phyloP scores from a whole-genome alignment of 176 grass and related monocot species.

The Aegilops tauschii region DNA sequence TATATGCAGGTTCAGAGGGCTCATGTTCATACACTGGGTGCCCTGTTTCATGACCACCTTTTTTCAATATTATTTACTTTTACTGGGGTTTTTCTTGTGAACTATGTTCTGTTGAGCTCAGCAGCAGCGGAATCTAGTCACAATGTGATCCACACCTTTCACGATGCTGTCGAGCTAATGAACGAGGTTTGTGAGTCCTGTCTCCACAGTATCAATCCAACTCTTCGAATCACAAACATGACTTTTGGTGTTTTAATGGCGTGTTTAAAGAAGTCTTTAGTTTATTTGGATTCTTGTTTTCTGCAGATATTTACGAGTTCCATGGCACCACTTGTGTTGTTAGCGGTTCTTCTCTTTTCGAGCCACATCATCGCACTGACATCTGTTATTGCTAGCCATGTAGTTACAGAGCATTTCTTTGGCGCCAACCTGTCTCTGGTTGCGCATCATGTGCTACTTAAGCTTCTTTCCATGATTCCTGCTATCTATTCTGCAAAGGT shows the following conservation, averaged over 20 bases:
- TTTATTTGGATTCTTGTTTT: neutral
- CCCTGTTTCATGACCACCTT: conserved; percentile 79
- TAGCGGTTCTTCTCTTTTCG: conserved; percentile 74
- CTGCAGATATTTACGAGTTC: conserved; percentile 69
- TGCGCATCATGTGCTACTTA: conserved; percentile 46
- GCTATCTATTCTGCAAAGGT: conserved; percentile 60
- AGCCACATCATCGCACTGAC: conserved; percentile 67
- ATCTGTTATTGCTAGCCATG: conserved; percentile 50
- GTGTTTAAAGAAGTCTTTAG: neutral
- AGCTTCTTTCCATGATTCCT: conserved; percentile 50
- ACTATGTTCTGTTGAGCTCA: conserved; percentile 71
- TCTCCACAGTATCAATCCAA: neutral
- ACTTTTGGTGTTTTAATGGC: neutral
- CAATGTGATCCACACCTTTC: conserved; percentile 35
- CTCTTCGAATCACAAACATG: neutral
- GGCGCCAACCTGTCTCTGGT: conserved; percentile 45
- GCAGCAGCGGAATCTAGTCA: conserved; percentile 57
- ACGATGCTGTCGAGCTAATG: conserved; percentile 67
- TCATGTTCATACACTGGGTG: conserved; percentile 27
- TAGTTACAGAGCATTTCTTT: conserved; percentile 55
- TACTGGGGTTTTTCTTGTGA: conserved; percentile 83
- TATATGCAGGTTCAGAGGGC: conserved; percentile 61
- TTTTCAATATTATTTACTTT: conserved; percentile 76
- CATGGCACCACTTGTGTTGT: conserved; percentile 54
- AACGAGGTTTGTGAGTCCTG: conserved; percentile 46